These are phyloP conservation scores for Trametes versicolor DNA, from an alignment of 1,284 basidiomycete species.

Conservation along the genomic window DNA sequence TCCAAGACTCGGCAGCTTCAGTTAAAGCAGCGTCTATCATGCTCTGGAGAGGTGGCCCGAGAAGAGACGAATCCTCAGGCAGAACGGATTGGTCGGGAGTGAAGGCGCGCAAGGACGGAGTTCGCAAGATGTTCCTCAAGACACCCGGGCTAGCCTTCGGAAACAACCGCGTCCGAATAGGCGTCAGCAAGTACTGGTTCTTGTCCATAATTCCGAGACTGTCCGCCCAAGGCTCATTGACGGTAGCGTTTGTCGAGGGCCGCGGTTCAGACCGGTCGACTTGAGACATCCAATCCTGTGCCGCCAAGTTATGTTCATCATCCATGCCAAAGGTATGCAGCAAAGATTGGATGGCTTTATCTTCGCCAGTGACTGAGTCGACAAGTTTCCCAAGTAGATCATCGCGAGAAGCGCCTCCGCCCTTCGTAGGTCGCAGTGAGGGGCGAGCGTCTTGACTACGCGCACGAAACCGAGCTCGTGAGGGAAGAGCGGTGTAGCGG, in stretches of 20 bases:
- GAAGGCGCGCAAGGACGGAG: conserved; percentile 34
- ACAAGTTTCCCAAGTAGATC: conserved; percentile 4
- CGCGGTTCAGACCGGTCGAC: not conserved
- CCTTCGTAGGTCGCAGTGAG: not conserved
- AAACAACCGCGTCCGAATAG: conserved; percentile 43
- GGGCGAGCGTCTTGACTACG: conserved; percentile 7
- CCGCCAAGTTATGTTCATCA: not conserved
- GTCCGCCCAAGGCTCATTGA: not conserved
- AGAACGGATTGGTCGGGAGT: conserved; percentile 20
- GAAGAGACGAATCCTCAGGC: conserved; percentile 14
- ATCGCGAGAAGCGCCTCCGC: not conserved
- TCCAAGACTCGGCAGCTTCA: not conserved
- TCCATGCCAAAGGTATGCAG: conserved; percentile 17
- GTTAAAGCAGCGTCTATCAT: not conserved
- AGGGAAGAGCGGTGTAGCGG: conserved; percentile 13
- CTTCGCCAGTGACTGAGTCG: conserved; percentile 6
- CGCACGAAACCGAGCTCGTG: not conserved
- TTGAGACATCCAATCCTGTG: not conserved
- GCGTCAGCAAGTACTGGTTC: conserved; percentile 43
- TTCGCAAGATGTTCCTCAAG: conserved; percentile 39
- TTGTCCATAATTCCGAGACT: conserved; percentile 19
- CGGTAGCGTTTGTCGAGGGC: too few relatives aligned
- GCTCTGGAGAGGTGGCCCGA: conserved; percentile 13
- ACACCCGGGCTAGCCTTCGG: conserved; percentile 42
- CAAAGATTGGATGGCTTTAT: conserved; percentile 8